Conservation (phyloP, 495 filamentous ascomycete species). For the Platismatia glauca region DNA sequence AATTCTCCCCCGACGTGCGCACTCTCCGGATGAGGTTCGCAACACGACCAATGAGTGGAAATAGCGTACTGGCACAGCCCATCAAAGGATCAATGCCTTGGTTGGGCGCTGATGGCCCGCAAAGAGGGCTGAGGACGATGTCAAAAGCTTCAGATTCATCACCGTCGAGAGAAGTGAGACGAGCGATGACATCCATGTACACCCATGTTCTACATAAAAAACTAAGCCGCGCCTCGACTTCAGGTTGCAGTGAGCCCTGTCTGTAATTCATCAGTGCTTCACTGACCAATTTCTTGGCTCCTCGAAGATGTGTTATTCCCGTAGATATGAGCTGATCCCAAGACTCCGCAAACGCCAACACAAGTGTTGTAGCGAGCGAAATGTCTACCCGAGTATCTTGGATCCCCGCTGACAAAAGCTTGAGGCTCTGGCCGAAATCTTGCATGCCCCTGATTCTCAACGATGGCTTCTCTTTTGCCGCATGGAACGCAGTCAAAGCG, state of each 20-base stretch:
- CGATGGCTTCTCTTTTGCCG: conserved; percentile 47
- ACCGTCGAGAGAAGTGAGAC: conserved; percentile 58
- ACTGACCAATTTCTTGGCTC: conserved; percentile 56
- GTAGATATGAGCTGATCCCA: conserved; percentile 72
- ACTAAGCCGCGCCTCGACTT: conserved; percentile 48
- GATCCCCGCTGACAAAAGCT: conserved; percentile 48
- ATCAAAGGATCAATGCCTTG: conserved; percentile 66
- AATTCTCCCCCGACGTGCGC: conserved; percentile 48
- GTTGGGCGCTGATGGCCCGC: conserved; percentile 34
- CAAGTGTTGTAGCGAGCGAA: conserved; percentile 65
- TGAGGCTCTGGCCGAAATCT: conserved; percentile 61
- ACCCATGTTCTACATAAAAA: conserved; percentile 74
- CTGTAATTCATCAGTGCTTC: conserved; percentile 43
- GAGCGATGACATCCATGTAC: conserved; percentile 76
- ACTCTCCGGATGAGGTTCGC: conserved; percentile 61
- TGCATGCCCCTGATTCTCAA: conserved; percentile 60
- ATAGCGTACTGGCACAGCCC: conserved; percentile 64
- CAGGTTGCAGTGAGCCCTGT: conserved; percentile 26
- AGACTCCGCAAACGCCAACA: conserved; percentile 66
- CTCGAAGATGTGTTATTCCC: conserved; percentile 64
- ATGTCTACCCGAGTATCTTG: conserved; percentile 54
- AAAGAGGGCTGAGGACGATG: conserved; percentile 30
- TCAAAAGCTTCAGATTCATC: conserved; percentile 49
- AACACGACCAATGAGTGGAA: conserved; percentile 63
- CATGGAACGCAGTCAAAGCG: conserved; percentile 69